These are phyloP conservation scores for Yamadazyma dushanensis DNA, from an alignment of 1,139 yeast genomes.

Conservation along the genomic window DNA sequence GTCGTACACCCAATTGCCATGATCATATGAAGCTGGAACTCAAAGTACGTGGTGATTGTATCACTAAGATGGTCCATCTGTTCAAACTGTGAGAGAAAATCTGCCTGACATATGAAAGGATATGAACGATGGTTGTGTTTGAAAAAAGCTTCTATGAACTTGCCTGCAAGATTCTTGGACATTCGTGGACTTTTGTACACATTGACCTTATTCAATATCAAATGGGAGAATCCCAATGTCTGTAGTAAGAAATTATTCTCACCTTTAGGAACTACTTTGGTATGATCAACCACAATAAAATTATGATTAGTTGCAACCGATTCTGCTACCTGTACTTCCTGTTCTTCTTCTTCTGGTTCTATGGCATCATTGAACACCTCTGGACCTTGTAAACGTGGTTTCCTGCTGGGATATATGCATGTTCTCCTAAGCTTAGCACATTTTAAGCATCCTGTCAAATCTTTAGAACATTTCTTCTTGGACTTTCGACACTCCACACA, in stretches of 20 bases:
- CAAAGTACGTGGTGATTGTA: constrained; percentile 6
- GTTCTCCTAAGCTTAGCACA: constrained; percentile 37
- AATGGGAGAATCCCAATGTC: constrained; percentile 10
- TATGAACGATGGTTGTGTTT: constrained; percentile 43
- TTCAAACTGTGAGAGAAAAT: constrained; percentile 29
- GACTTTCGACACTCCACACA: constrained; percentile 29
- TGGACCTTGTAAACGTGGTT: neutral
- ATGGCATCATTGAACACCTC: too few relatives aligned
- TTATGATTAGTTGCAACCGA: neutral
- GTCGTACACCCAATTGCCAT: constrained; percentile 51
- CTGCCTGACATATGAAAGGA: constrained; percentile 41
- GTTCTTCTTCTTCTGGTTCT: too few relatives aligned
- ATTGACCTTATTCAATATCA: constrained; percentile 5
- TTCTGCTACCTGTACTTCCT: too few relatives aligned
- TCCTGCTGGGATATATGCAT: constrained; percentile 37
- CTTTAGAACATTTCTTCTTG: constrained; percentile 51
- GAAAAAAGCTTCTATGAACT: constrained; percentile 34
- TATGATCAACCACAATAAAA: neutral
- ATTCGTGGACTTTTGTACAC: constrained; percentile 3
- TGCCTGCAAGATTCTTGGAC: constrained; percentile 9
- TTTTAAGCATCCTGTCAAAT: constrained; percentile 43
- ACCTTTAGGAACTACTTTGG: neutral
- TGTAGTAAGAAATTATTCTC: constrained; percentile 8
- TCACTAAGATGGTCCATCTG: constrained; percentile 6
- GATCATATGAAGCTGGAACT: constrained; percentile 46